These are phyloP conservation scores for Symbiodinium pilosum DNA, from an alignment of 73 alveolate species.

Conservation along the genomic window DNA sequence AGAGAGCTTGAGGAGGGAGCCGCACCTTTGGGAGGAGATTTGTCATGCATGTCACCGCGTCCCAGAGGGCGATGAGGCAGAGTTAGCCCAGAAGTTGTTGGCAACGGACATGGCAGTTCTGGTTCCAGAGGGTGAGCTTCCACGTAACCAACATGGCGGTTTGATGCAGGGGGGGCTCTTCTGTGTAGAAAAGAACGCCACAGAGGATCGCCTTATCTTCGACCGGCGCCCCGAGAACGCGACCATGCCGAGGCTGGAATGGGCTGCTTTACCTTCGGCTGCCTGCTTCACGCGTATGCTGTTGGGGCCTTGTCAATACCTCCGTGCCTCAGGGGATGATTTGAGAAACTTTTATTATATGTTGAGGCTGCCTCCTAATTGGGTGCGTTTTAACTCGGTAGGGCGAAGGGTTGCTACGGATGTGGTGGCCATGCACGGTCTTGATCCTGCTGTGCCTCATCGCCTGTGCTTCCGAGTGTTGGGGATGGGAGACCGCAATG, in stretches of 20 bases:
- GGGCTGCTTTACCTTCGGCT: conserved; percentile 19
- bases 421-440: not conserved
- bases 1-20: not conserved
- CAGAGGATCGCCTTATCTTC: conserved; percentile 8
- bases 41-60: conserved; percentile 2
- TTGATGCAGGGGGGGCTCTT: conserved; percentile 10
- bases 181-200: not conserved
- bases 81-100: not conserved
- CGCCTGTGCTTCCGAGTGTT: conserved; percentile 21
- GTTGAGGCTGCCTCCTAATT: not conserved
- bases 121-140: conserved; percentile 20
- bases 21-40: conserved; percentile 8
- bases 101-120: conserved; percentile 1
- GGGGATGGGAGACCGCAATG: conserved; percentile 39
- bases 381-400: not conserved
- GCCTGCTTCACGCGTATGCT: conserved; percentile 30
- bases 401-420: not conserved
- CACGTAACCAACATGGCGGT: not conserved
- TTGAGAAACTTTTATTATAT: conserved; percentile 6
- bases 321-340: conserved; percentile 53
- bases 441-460: not conserved
- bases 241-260: not conserved
- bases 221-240: conserved; percentile 38
- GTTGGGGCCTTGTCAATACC: not conserved
- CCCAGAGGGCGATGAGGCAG: not conserved